These are phyloP conservation scores for Beauveria bassiana DNA, from an alignment of 2,329 filamentous ascomycete species.

Conservation along the genomic window DNA sequence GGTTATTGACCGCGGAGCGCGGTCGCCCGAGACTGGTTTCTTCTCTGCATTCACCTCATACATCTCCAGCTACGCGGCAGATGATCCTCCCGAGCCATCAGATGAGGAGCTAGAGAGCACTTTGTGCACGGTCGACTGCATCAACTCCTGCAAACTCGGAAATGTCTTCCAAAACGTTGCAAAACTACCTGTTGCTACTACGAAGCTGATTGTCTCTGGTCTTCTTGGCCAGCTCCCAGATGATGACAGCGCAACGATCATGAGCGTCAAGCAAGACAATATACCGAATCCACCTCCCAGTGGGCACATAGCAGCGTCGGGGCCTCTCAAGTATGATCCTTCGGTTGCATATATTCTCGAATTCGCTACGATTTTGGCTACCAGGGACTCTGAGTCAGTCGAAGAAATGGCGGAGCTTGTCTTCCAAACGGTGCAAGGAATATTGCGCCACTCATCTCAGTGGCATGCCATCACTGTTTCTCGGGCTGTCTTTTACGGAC, in stretches of 20 bases:
- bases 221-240: slow-evolving; percentile 82
- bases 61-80: slow-evolving; percentile 96
- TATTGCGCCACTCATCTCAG: slow-evolving; percentile 70
- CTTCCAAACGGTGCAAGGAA: slow-evolving; percentile 68
- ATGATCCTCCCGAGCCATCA: slow-evolving; percentile 94
- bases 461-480: slow-evolving; percentile 80
- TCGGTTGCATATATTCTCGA: slow-evolving; percentile 86
- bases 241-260: slow-evolving; percentile 66
- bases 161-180: slow-evolving; percentile 77
- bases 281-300: slow-evolving; percentile 55
- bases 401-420: slow-evolving; percentile 69
- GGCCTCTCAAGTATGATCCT: slow-evolving; percentile 68
- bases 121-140: slow-evolving; percentile 85
- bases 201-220: slow-evolving; percentile 47
- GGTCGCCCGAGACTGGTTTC: slow-evolving; percentile 71
- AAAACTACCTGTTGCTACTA: slow-evolving; percentile 27
- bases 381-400: slow-evolving; percentile 68
- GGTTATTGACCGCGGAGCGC: slow-evolving; percentile 79
- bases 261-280: slow-evolving; percentile 82
- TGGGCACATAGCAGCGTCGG: slow-evolving; percentile 26
- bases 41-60: slow-evolving; percentile 95
- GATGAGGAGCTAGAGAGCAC: slow-evolving; percentile 97
- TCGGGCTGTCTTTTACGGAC: slow-evolving; percentile 76
- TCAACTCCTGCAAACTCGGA: slow-evolving; percentile 80
- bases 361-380: slow-evolving; percentile 72